A percentile compares a stretch with the other conserved stretches of the same genome.
Evolutionary conservation across 1,284 basidiomycete species (phyloP).

Genomic region (Ceratorhiza oryzae-sativae): DNA sequence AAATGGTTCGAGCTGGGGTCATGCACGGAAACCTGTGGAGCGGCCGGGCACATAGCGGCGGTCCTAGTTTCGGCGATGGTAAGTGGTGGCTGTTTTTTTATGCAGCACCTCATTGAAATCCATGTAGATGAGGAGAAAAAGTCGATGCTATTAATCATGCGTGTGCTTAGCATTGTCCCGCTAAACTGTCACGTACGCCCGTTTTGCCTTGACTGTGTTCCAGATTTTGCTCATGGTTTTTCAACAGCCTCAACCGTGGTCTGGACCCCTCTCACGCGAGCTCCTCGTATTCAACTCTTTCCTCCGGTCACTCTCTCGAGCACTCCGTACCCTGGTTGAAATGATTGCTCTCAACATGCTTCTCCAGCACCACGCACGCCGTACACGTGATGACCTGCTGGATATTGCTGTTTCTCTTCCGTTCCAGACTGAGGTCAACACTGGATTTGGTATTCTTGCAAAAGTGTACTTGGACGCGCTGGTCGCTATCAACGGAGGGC

Average conservation of each 20-base stretch:
- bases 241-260: conserved; percentile 80
- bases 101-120: too few relatives aligned
- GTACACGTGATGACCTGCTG: conserved; percentile 87
- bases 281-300: conserved; percentile 98
- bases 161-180: conserved; percentile 91
- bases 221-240: conserved; percentile 19
- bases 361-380: conserved; percentile 83
- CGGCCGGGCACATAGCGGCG: conserved; percentile 87
- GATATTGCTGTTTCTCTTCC: conserved; percentile 91
- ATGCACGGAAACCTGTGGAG: conserved; percentile 95
- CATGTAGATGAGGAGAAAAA: conserved; percentile 91
- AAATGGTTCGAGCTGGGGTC: conserved; percentile 92
- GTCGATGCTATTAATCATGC: conserved; percentile 94
- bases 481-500: conserved; percentile 82
- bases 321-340: conserved; percentile 89
- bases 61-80: conserved; percentile 93
- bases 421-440: conserved; percentile 96
- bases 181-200: conserved; percentile 85
- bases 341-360: conserved; percentile 92
- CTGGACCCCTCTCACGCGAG: conserved; percentile 93
- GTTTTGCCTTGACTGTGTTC: conserved; percentile 36
- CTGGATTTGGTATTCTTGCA: conserved; percentile 95
- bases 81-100: conserved; percentile 46
- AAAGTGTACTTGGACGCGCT: conserved; percentile 96
- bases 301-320: conserved; percentile 86